A percentile compares a stretch with the other conserved stretches of the same genome.
Conservation (phyloP, 169 alveolate species). For the Cryptosporidium canis region DNA sequence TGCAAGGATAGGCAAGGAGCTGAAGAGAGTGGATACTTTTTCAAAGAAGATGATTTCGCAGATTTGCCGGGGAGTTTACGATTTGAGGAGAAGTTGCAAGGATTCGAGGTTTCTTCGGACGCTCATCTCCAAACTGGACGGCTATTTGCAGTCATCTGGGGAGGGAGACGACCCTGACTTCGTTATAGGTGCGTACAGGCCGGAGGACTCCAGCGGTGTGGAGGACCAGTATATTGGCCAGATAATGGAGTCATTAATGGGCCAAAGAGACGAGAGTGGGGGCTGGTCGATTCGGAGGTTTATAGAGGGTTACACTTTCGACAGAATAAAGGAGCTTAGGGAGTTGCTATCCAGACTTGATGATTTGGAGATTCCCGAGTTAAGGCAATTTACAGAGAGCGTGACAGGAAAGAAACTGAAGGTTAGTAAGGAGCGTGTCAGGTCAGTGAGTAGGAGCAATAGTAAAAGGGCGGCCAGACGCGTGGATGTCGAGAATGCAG, state of each 20-base stretch:
- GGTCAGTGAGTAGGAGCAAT: background rate
- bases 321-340: slow-evolving; percentile 6
- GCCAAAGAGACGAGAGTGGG: background rate
- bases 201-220: background rate
- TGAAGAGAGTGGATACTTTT: background rate
- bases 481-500: background rate
- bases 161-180: background rate
- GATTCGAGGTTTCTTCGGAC: background rate
- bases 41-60: slow-evolving; percentile 14
- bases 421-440: background rate
- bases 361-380: slow-evolving; percentile 12
- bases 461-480: background rate
- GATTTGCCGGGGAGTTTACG: background rate
- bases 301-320: background rate
- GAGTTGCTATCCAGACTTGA: background rate
- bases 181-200: background rate
- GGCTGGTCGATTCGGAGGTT: background rate
- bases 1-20: background rate
- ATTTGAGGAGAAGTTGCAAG: background rate
- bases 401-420: slow-evolving; percentile 36
- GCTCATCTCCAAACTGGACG: background rate
- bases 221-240: background rate
- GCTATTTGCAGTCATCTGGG: background rate
- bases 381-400: slow-evolving; percentile 31
- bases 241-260: slow-evolving; percentile 5